Evolutionary conservation across 2,329 filamentous ascomycete genomes (phyloP), one percentile per base, ranked within the genome.

Genomic region (Aureobasidium pullulans): DNA sequence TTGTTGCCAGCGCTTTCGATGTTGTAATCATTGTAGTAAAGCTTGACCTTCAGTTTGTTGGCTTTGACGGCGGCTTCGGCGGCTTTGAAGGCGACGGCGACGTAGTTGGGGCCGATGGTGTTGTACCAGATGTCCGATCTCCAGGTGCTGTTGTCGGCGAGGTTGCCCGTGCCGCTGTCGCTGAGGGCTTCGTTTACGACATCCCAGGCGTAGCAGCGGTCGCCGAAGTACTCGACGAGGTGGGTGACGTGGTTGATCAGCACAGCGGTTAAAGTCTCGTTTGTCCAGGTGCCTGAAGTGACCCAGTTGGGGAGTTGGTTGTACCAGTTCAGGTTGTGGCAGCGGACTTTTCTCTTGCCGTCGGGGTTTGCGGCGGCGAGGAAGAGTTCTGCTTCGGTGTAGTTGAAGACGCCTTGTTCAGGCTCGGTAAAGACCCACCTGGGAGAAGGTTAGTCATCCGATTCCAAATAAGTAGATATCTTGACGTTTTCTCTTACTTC

Each of bases 11-110:
- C 75, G 4, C 70, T 74, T 71, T 86, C 84, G 62, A 85, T 81
- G 70, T 81, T 84, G 76, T 85, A 87, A 70, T 84, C 81, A 69
- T 84, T 84, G 72, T 82, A 82, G 68, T 83, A 84, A 34, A 87
- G 74, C 72, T 84, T 85, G 28, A 82, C 78, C 23, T 73, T 67
- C 0, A 81, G 79, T 60, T 83, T 79, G 3, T 79, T 80, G 43
- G 77, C 76, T 52, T 77, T 77, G 5, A 82, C 80, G 1, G 80
- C 81, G 34, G 77, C 76, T 47, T 77, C 77, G 3, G 82, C 80
- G 1, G 81, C 78, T 28, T 75, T 69, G 73, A 86, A 86, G 2
- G 84, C 81, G 43, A 83, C 74, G 10, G 78, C 73, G 59, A 87
- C 77, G 71, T 81, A 87, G 43, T 77, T 75, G 10, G 78, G 77